Conservation (phyloP, 202 grass and related monocot genomes). For the Setaria italica region DNA sequence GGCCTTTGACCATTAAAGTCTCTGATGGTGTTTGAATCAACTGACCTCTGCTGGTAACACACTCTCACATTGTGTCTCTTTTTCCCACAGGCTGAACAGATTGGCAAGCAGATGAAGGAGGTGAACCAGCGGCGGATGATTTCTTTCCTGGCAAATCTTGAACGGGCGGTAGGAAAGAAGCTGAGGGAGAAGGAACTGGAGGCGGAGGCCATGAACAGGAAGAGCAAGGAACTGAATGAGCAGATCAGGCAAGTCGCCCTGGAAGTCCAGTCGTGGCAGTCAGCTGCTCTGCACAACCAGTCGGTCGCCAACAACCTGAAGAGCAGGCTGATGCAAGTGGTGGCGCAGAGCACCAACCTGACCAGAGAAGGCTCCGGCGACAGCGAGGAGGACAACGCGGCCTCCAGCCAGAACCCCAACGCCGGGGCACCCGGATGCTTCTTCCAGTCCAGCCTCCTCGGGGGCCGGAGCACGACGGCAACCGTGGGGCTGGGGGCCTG, state of each 20-base stretch:
- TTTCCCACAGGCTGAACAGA: conserved; percentile 44
- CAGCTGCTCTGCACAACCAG: conserved; percentile 50
- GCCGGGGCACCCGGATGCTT: neutral
- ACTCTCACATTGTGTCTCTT: neutral
- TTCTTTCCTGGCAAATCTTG: conserved; percentile 42
- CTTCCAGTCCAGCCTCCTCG: conserved; percentile 37
- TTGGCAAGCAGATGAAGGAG: conserved; percentile 53
- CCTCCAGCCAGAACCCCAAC: conserved; percentile 31
- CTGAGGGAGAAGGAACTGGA: conserved; percentile 63
- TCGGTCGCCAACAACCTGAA: conserved; percentile 53
- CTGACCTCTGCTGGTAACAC: neutral
- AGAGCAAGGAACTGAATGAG: conserved; percentile 56
- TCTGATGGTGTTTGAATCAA: neutral
- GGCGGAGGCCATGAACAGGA: conserved; percentile 58
- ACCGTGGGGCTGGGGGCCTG: conserved; percentile 31
- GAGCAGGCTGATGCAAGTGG: conserved; percentile 51
- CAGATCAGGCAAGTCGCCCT: conserved; percentile 56
- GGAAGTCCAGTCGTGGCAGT: conserved; percentile 67
- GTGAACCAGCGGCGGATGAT: conserved; percentile 50
- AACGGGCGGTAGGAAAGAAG: conserved; percentile 56
- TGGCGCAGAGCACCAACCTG: conserved; percentile 56
- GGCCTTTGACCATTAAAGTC: neutral
- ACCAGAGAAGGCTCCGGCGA: conserved; percentile 59
- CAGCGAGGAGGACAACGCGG: conserved; percentile 48
- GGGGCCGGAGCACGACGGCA: neutral